Evolutionary conservation across 2,329 filamentous ascomycete species (phyloP).

Genomic region (Eurotiales sp.): DNA sequence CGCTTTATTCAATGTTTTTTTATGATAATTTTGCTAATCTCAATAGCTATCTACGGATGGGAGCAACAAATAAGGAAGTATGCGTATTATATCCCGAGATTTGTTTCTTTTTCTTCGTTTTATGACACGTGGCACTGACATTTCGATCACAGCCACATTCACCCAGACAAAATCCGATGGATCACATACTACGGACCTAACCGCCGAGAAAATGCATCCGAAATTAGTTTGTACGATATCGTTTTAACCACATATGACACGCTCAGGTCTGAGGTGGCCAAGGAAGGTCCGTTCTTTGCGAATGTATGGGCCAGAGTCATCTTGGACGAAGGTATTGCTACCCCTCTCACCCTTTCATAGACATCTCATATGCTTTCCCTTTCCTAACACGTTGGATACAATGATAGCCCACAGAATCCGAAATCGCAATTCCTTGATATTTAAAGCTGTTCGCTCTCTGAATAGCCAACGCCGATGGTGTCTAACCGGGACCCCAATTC

Average conservation of each 20-base stretch:
- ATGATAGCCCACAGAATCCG: neutral
- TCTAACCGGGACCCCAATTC: neutral
- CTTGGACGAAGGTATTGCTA: constrained; percentile 1
- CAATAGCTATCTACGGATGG: neutral
- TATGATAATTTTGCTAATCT: neutral
- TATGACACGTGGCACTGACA: neutral
- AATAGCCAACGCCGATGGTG: constrained; percentile 9
- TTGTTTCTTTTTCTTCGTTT: neutral
- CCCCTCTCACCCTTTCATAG: neutral
- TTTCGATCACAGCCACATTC: neutral
- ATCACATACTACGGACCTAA: constrained; percentile 1
- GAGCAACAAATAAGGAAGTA: neutral
- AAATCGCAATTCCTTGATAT: neutral
- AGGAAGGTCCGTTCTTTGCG: neutral
- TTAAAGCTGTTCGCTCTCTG: neutral
- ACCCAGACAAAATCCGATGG: neutral
- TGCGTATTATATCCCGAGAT: neutral
- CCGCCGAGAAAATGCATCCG: neutral
- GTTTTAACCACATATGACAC: constrained; percentile 3
- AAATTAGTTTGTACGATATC: neutral
- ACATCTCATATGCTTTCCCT: neutral
- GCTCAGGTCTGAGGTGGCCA: neutral
- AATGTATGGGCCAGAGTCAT: neutral
- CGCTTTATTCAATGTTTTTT: neutral
- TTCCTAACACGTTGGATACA: neutral